phyloP scores from a whole-genome alignment of 2,329 filamentous ascomycete genomes.

The Botrytis cinerea region DNA sequence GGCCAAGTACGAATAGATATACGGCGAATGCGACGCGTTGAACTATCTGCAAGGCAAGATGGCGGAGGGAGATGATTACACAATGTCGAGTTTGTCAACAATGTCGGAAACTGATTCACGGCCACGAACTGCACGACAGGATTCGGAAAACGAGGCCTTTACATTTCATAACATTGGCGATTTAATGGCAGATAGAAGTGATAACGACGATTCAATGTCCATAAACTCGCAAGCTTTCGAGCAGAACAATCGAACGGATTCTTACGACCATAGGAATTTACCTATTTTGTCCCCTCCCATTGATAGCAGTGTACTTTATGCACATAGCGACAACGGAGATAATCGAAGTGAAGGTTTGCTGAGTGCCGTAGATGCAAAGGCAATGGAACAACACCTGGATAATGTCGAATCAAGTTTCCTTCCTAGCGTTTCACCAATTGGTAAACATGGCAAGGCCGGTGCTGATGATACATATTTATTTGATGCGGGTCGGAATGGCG shows the following conservation, averaged over 20 bases:
- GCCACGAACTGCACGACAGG: conserved; percentile 37
- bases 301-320: conserved; percentile 38
- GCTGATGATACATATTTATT: conserved; percentile 63
- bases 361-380: conserved; percentile 39
- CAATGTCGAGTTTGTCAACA: conserved; percentile 21
- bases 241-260: conserved; percentile 32
- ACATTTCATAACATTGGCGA: conserved; percentile 38
- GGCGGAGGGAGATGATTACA: conserved; percentile 37
- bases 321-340: conserved; percentile 34
- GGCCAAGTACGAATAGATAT: not conserved
- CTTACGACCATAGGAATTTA: conserved; percentile 34
- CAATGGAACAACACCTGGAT: conserved; percentile 51
- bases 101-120: conserved; percentile 28
- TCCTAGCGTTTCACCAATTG: conserved; percentile 58
- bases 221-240: conserved; percentile 28
- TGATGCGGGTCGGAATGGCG: conserved; percentile 43
- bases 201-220: conserved; percentile 36
- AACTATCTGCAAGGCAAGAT: conserved; percentile 30
- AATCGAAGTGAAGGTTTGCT: conserved; percentile 32
- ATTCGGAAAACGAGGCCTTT: conserved; percentile 37
- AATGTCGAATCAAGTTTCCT: conserved; percentile 69
- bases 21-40: conserved; percentile 37
- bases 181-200: conserved; percentile 34
- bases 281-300: conserved; percentile 36
- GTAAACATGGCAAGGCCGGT: conserved; percentile 46